Conservation (phyloP, 371 early-diverging fungal species). For the Mucor velutinosus region DNA sequence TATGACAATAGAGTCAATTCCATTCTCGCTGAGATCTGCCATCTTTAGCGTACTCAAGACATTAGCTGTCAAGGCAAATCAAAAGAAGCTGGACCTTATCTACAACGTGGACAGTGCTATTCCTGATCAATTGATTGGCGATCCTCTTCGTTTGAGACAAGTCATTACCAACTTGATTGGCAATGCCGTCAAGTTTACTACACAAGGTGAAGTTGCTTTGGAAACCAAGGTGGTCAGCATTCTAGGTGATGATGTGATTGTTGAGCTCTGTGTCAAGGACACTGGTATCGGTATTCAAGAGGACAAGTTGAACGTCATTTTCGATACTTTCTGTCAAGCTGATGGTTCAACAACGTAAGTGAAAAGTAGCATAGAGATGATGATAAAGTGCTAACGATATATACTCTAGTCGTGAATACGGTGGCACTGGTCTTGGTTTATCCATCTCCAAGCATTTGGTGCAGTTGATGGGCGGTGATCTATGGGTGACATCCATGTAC, state of each 20-base stretch:
- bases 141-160: slow-evolving; percentile 76
- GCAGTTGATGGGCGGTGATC: slow-evolving; percentile 77
- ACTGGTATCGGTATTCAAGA: slow-evolving; percentile 86
- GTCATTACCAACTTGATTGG: slow-evolving; percentile 82
- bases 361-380: too few relatives aligned
- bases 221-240: slow-evolving; percentile 40
- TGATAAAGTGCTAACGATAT: too few relatives aligned
- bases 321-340: slow-evolving; percentile 84
- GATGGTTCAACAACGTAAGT: slow-evolving; percentile 77
- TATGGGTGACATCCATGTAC: slow-evolving; percentile 74
- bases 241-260: slow-evolving; percentile 41
- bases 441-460: slow-evolving; percentile 79
- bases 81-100: slow-evolving; percentile 66
- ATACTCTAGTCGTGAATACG: slow-evolving; percentile 78
- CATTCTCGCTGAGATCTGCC: slow-evolving; percentile 66
- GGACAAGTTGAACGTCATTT: slow-evolving; percentile 73
- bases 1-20: slow-evolving; percentile 69
- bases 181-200: slow-evolving; percentile 86
- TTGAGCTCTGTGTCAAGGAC: slow-evolving; percentile 76
- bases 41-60: slow-evolving; percentile 69
- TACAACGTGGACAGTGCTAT: slow-evolving; percentile 67
- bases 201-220: slow-evolving; percentile 66
- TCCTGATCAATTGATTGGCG: slow-evolving; percentile 73
- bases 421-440: slow-evolving; percentile 86
- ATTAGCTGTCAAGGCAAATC: slow-evolving; percentile 66